Conservation (phyloP, 2,329 filamentous ascomycete genomes). For the Colletotrichum camelliae region DNA sequence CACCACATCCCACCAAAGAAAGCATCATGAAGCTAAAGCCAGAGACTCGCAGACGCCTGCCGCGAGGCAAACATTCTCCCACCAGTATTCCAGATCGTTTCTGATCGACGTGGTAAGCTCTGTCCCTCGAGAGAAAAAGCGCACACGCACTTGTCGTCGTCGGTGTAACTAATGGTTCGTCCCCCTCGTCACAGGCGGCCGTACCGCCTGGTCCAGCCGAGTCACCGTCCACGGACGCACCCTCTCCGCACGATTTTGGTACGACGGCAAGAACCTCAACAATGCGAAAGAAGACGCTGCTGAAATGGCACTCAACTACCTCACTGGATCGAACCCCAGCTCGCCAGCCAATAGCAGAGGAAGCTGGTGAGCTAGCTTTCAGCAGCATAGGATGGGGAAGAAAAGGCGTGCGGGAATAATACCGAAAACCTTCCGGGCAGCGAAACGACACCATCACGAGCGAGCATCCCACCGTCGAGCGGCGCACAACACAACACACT, state of each 20-base stretch:
- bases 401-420: background rate
- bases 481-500: background rate
- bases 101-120: slow-evolving; percentile 73
- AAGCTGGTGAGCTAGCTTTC: slow-evolving; percentile 11
- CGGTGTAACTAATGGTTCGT: background rate
- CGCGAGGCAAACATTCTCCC: slow-evolving; percentile 54
- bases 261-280: slow-evolving; percentile 85
- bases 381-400: background rate
- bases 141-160: background rate
- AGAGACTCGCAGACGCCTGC: slow-evolving; percentile 57
- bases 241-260: slow-evolving; percentile 84
- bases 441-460: background rate
- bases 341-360: slow-evolving; percentile 38
- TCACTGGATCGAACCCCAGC: slow-evolving; percentile 48
- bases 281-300: slow-evolving; percentile 93
- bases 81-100: slow-evolving; percentile 73
- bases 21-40: slow-evolving; percentile 1
- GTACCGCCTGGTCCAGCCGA: slow-evolving; percentile 87
- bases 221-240: slow-evolving; percentile 73
- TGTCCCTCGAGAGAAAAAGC: background rate
- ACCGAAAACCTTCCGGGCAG: background rate
- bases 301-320: slow-evolving; percentile 73
- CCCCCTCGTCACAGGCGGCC: slow-evolving; percentile 67
- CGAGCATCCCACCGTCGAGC: slow-evolving; percentile 10
- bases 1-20: background rate